Base-by-base conservation (phyloP, 108 stramenopile species). In the Nannochloropsis salina region DNA sequence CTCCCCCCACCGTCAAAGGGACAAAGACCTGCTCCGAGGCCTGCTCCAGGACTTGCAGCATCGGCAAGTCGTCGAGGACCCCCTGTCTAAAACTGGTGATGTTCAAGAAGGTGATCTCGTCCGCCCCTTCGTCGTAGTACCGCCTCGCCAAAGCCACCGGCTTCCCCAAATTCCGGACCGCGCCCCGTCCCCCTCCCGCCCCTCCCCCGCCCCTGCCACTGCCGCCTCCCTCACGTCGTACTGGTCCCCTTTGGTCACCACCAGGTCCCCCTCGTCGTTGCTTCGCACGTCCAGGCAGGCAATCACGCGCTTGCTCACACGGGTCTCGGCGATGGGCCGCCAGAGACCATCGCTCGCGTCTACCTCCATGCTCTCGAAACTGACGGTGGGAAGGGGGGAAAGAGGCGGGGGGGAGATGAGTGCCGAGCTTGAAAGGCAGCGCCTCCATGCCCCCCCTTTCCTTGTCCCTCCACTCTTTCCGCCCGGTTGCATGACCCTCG, bases 191-290 rank as follows among this genome's bases (percentile, higher is more conserved):
- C 79, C 94, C 90, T 11, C n/a, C 87, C 8, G 31, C 80, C 42
- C 93, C n/a, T 74, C 31, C 44, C 92, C 92, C 79, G 94, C 90
- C 8, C n/a, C 87, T 9, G 31, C 80, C 42, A 93, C n/a, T 74
- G 61, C 61, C 20, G 61, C 95, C 90, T 99, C 98, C 10, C 98
- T 92, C 12, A 99, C 98, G 85, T 98, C 97, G 91, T 99, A 99
- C 88, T 97, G 97, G 87, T 99, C 98, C 22, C 98, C 98, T 89
- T 99, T 98, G 88, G 98, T 99, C 9, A 98, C 98, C 43, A 99
- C 97, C 51, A 98, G 91, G 87, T 99, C 98, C 40, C 98, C 98
- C 42, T 90, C 87, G 88, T 99, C 98, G 88, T 99, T 99, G 80
- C 93, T 90, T 47, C 98, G 91, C 43, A 98, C 98, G 90, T 99